These are phyloP conservation scores for Cinchona pubescens DNA, from an alignment of 257 asterid genomes.

Conservation along the genomic window DNA sequence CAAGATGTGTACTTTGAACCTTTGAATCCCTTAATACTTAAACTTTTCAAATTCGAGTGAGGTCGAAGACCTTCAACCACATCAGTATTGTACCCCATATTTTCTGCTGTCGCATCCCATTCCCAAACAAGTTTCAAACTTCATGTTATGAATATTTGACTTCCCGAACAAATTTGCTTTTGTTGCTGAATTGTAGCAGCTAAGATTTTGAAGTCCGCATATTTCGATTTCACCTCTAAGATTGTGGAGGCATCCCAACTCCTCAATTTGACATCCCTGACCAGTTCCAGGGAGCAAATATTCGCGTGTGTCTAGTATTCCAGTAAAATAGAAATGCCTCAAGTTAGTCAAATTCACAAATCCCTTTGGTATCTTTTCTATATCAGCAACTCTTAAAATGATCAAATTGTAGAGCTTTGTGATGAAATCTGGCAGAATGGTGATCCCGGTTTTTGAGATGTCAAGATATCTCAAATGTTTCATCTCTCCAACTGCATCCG, in stretches of 20 bases:
- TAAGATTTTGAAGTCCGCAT: constrained; percentile 14
- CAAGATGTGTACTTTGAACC: constrained; percentile 24
- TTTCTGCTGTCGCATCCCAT: not conserved
- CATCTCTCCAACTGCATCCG: constrained; percentile 11
- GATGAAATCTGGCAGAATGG: constrained; percentile 11
- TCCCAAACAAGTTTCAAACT: constrained; percentile 10
- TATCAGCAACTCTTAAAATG: constrained; percentile 16
- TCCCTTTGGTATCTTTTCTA: not conserved
- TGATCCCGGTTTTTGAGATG: not conserved
- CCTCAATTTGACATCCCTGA: constrained; percentile 18
- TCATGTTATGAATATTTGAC: not conserved
- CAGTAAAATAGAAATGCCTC: constrained; percentile 21
- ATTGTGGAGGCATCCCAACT: constrained; percentile 16
- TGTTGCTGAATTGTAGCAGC: constrained; percentile 5
- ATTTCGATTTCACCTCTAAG: constrained; percentile 18
- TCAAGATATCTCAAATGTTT: constrained; percentile 19
- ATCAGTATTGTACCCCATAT: not conserved
- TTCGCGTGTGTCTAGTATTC: too few relatives aligned
- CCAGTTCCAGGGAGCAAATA: constrained; percentile 18
- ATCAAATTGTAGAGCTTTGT: constrained; percentile 17
- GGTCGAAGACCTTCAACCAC: constrained; percentile 24
- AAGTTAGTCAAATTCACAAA: constrained; percentile 14
- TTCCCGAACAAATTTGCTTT: constrained; percentile 18
- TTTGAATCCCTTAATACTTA: constrained; percentile 7
- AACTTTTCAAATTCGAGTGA: constrained; percentile 14